A percentile compares a stretch with the other conserved stretches of the same genome.
phyloP scores from a whole-genome alignment of 2,329 filamentous ascomycete genomes.

The Aurifilum marmelostoma region DNA sequence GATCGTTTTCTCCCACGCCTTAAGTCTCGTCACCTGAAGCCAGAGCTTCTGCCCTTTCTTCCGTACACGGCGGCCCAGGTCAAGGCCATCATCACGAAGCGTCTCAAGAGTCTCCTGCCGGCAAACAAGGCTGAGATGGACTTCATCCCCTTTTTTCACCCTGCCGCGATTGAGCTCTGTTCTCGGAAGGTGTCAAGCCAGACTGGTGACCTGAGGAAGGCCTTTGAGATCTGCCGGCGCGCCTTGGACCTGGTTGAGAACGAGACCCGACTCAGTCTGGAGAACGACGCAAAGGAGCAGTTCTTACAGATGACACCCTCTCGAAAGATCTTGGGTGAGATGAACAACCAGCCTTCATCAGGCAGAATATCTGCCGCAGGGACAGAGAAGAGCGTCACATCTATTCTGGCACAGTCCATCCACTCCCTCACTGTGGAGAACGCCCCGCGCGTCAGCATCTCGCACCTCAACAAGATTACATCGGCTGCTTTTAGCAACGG shows the following conservation, averaged over 20 bases:
- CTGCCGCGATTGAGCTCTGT: constrained; percentile 90
- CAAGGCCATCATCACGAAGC: constrained; percentile 80
- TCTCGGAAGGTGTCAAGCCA: constrained; percentile 93
- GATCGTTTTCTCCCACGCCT: constrained; percentile 92
- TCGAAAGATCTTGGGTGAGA: constrained; percentile 79
- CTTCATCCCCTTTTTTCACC: constrained; percentile 87
- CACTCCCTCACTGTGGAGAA: constrained; percentile 71
- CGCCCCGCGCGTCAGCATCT: constrained; percentile 86
- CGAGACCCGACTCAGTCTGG: constrained; percentile 76
- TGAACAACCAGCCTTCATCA: constrained; percentile 70
- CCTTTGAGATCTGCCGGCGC: constrained; percentile 89
- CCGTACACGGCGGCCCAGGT: constrained; percentile 90
- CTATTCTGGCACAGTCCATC: constrained; percentile 58
- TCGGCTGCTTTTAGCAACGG: constrained; percentile 89
- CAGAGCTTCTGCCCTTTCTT: constrained; percentile 85
- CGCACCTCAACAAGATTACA: constrained; percentile 89
- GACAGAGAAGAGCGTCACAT: constrained; percentile 45
- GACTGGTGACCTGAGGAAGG: constrained; percentile 91
- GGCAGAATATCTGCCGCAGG: constrained; percentile 39
- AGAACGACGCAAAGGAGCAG: constrained; percentile 61
- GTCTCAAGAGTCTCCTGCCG: constrained; percentile 75
- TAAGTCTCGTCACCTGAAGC: constrained; percentile 90
- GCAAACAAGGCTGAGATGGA: constrained; percentile 54
- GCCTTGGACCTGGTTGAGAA: constrained; percentile 87
- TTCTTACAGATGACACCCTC: constrained; percentile 67